Conservation (phyloP, 805 yeast genomes). For the Diddensiella transvaalensis region DNA sequence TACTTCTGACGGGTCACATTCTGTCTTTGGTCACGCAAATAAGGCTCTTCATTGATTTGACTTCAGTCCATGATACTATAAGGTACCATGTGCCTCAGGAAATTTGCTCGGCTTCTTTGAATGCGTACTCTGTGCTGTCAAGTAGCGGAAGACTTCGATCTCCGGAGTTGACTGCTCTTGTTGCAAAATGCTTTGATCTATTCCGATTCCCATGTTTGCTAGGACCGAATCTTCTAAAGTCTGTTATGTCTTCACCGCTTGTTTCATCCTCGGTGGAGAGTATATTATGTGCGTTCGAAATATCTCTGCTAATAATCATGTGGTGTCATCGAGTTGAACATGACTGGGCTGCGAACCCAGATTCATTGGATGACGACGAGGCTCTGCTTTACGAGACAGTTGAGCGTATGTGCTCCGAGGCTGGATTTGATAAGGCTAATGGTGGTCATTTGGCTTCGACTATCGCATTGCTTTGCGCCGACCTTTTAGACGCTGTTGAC, state of each 20-base stretch:
- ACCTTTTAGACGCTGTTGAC: constrained; percentile 24
- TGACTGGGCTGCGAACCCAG: constrained; percentile 4
- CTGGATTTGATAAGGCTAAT: constrained; percentile 20
- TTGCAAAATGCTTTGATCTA: constrained; percentile 26
- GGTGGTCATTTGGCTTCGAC: constrained; percentile 25
- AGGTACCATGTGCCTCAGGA: constrained; percentile 26
- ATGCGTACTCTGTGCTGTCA: constrained; percentile 12
- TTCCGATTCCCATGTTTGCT: constrained; percentile 25
- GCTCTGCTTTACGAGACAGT: constrained; percentile 20
- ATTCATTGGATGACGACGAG: constrained; percentile 18
- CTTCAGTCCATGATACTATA: constrained; percentile 19
- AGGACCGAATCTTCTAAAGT: constrained; percentile 25
- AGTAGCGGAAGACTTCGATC: constrained; percentile 16
- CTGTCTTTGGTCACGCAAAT: constrained; percentile 19
- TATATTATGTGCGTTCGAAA: constrained; percentile 26
- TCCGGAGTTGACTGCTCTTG: constrained; percentile 19
- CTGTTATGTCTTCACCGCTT: constrained; percentile 24
- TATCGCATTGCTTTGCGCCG: constrained; percentile 28
- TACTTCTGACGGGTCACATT: constrained; percentile 20
- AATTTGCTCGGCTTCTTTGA: constrained; percentile 19
- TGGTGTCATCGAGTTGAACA: constrained; percentile 31
- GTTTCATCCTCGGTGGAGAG: constrained; percentile 22
- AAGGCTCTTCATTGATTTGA: constrained; percentile 18
- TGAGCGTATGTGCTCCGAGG: constrained; percentile 22
- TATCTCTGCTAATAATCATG: constrained; percentile 26